Conservation (phyloP, 345 rosid species). For the Populus tremula region DNA sequence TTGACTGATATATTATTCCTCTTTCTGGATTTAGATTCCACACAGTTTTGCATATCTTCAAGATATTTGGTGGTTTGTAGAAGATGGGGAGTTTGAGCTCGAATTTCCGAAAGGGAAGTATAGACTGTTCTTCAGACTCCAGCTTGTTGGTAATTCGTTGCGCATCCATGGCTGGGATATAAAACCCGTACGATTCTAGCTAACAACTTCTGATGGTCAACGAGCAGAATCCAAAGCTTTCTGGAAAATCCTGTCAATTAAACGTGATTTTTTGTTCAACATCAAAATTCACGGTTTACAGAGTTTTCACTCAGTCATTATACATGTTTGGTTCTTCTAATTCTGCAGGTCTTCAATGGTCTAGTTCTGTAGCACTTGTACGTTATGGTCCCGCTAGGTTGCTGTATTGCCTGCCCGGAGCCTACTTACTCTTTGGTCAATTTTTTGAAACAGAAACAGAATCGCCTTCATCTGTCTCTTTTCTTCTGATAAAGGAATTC, state of each 20-base stretch:
- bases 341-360: background rate
- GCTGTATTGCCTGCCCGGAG: background rate
- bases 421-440: background rate
- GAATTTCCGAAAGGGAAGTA: slow-evolving; percentile 22
- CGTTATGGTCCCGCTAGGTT: background rate
- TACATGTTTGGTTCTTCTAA: background rate
- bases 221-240: slow-evolving; percentile 9
- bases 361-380: background rate
- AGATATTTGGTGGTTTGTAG: slow-evolving; percentile 28
- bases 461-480: background rate
- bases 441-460: background rate
- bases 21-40: slow-evolving; percentile 12
- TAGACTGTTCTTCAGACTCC: slow-evolving; percentile 25
- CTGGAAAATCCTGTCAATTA: background rate
- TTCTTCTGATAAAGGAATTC: too few relatives aligned
- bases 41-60: slow-evolving; percentile 21
- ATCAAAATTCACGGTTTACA: too few relatives aligned
- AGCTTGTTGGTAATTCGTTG: slow-evolving; percentile 14
- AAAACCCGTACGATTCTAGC: slow-evolving; percentile 22
- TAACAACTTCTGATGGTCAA: slow-evolving; percentile 16
- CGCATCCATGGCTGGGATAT: slow-evolving; percentile 26
- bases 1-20: background rate
- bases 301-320: background rate
- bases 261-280: too few relatives aligned
- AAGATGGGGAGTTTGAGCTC: slow-evolving; percentile 23